Evolutionary conservation across 2,329 filamentous ascomycete genomes (phyloP).

Genomic region (Pseudocercospora eumusae): DNA sequence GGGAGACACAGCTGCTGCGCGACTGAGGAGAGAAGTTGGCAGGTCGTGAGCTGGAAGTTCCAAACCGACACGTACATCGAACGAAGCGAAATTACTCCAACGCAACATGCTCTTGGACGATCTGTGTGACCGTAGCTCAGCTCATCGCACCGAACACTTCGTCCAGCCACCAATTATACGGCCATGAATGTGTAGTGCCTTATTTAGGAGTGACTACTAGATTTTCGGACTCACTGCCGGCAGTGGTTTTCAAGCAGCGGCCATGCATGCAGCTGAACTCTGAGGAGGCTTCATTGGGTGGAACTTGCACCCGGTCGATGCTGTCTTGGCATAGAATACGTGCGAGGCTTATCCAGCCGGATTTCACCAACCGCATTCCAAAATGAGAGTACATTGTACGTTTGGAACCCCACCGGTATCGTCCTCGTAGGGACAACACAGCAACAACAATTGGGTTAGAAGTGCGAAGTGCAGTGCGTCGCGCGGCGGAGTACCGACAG

Average conservation of each 20-base stretch:
- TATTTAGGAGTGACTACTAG: not conserved
- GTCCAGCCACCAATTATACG: not conserved
- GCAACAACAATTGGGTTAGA: not conserved
- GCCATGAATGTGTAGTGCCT: not conserved
- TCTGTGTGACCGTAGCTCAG: not conserved
- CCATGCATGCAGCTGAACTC: not conserved
- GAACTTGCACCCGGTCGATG: not conserved
- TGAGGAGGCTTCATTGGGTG: not conserved
- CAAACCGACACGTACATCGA: not conserved
- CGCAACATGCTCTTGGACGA: not conserved
- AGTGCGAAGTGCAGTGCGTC: not conserved
- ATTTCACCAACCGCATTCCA: not conserved
- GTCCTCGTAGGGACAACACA: not conserved
- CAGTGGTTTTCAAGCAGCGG: not conserved
- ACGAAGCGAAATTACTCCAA: not conserved
- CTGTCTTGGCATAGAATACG: not conserved
- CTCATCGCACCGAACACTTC: not conserved
- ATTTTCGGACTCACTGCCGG: not conserved
- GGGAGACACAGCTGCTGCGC: constrained; percentile 61
- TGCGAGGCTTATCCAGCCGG: not conserved
- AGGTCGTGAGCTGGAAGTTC: constrained; percentile 37
- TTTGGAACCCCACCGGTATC: not conserved
- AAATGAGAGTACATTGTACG: not conserved
- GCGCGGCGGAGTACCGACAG: not conserved
- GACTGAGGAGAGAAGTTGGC: constrained; percentile 63